Base-by-base conservation (phyloP, 768 basidiomycete species). In the Boletus subparvulus region DNA sequence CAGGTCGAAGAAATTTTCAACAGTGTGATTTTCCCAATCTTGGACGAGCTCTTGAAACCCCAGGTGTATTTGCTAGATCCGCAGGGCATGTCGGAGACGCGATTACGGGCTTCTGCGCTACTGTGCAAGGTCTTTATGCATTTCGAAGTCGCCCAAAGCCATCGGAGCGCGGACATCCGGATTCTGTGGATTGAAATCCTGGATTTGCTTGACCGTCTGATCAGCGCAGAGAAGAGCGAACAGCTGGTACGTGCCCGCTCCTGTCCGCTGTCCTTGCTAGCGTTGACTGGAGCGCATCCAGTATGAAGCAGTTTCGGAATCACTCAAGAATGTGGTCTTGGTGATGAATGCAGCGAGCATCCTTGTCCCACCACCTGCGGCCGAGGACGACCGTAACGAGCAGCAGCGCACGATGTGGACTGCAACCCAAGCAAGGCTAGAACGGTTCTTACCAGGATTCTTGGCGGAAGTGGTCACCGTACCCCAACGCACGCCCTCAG, bases 61-160 rank as follows among this genome's bases (percentile, higher is more conserved):
- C 87, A 94, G 57, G 83, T 90, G 17, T 85, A 86, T 68, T 75
- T 82, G 48, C 79, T 86, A 24, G 95, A 97, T 69, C 88, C 91
- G 0, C 78, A 83, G 61, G 94, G 92, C 30, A 91, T 98, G 85
- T 83, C 88, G 4, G 96, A 98, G 74, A 95, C 92, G 9, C 83
- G 96, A 4, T 70, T 98, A 35, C 82, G 92, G 30, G 94, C 90
- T 5, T 89, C 88, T 30, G 91, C 89, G n/a, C 74, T 98, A 54
- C 77, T 97, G 35, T 97, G 94, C 81, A 97, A 97, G 75, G 84
- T 86, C 12, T 98, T 99, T 75, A 89, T 98, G 82, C 93, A 96
- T 64, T 90, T 94, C 56, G 88, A 94, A 60, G 78, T 93, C 41
- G 82, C 88, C 13, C 86, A 92, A 52, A 82, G 76, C 45, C 78